Base-by-base conservation (phyloP, 495 filamentous ascomycete species). In the Hyphodiscus hymeniophilus region DNA sequence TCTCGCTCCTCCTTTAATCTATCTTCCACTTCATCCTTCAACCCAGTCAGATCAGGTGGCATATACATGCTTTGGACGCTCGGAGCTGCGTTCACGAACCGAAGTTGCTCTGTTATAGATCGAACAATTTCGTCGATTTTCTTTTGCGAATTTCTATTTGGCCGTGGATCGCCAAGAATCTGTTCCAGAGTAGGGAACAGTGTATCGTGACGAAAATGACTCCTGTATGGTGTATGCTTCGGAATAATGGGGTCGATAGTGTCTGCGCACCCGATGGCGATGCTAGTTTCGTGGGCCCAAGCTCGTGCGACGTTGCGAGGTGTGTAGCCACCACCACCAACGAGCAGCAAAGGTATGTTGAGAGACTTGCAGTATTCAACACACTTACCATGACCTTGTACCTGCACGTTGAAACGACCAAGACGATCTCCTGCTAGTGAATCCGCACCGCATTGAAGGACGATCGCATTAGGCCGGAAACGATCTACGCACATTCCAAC, bases 241-340 rank as follows among this genome's bases (percentile, higher is more conserved):
- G 87, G 88, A 48, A 94, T 81, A 28, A 74, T 78, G 5, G 80
- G 74, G 55, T 89, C 78, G 58, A 97, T 79, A 42, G 69, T 66
- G 35, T 79, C 61, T 46, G 85, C 76, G 32, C 85, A 82, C 33
- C 80, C 87, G 58, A 94, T 80, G 47, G 89, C 87, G 56, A 98
- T 82, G 49, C 84, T 82, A 16, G 92, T 98, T 68, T 98, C 92
- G 66, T 94, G 88, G 31, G 90, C 85, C 92, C 92, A 98, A 38
- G 89, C 84, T 41, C 94, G 83, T 11, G 91, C 92, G 20, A 98
- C 92, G 58, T 98, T 98, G 38, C 91, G 80, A 7, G 92, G 87
- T n/a, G 92, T 98, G 67, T 98, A 98, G 11, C 92, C 92, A 45
- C 92, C 92, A 32, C 92, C 92, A 21, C 92, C 92, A 48, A 97